These are phyloP conservation scores for Solanum gracilifrons DNA, from an alignment of 257 asterid genomes.

Conservation along the genomic window DNA sequence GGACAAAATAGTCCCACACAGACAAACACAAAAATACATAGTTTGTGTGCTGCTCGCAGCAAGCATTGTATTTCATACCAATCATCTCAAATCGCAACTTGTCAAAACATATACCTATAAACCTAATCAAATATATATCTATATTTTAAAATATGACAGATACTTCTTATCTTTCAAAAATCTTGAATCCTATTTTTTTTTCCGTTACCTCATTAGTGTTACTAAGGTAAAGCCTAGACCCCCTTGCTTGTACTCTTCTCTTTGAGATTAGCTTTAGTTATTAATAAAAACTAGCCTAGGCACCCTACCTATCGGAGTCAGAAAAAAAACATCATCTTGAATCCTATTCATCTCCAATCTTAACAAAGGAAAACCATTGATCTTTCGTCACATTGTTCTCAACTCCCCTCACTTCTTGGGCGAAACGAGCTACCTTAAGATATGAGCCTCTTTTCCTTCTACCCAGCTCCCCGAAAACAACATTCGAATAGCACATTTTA, in stretches of 20 bases:
- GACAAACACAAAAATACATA: neutral
- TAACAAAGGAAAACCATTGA: neutral
- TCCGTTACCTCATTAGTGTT: neutral
- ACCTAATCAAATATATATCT: neutral
- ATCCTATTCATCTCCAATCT: neutral
- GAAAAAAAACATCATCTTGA: neutral
- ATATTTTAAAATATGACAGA: neutral
- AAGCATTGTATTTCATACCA: neutral
- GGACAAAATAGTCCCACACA: neutral
- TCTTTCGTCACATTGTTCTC: neutral
- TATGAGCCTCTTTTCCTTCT: neutral
- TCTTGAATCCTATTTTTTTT: neutral
- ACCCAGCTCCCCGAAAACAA: neutral
- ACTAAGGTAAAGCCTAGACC: neutral
- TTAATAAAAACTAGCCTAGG: neutral
- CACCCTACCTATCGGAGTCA: fast-evolving
- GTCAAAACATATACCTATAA: neutral
- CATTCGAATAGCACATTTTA: neutral
- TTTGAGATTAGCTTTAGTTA: neutral
- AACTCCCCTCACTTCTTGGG: neutral
- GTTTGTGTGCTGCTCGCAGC: neutral
- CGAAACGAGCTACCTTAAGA: fast-evolving
- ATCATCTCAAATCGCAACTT: neutral
- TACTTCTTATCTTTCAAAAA: neutral
- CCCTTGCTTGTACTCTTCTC: neutral